Conservation (phyloP, 106 monocot species). For the Dendrobium nobile region DNA sequence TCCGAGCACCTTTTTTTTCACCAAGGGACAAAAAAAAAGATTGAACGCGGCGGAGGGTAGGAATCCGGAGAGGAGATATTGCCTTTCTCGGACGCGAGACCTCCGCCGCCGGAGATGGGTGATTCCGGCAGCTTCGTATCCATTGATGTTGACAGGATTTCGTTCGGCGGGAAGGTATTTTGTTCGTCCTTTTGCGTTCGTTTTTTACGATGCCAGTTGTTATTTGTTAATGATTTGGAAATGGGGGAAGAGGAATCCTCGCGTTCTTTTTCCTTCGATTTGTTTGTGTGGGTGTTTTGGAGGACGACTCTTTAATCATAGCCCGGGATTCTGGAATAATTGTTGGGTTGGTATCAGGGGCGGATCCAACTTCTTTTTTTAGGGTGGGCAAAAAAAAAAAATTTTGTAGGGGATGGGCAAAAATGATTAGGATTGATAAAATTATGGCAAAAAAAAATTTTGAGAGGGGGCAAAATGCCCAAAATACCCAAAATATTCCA, state of each 20-base stretch:
- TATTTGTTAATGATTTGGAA: background rate
- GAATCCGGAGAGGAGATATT: background rate
- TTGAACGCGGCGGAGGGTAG: background rate
- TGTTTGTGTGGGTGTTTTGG: background rate
- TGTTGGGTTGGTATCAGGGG: background rate
- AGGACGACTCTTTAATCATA: background rate
- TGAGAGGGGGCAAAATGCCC: too few species aligned
- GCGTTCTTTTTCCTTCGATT: background rate
- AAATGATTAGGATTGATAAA: too few species aligned
- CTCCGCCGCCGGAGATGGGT: constrained; percentile 24
- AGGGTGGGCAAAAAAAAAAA: too few species aligned
- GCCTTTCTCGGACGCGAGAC: background rate
- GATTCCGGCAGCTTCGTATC: constrained; percentile 63
- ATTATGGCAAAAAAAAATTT: too few species aligned
- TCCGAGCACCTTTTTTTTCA: background rate
- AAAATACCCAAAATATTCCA: too few species aligned
- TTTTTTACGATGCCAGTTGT: too few species aligned
- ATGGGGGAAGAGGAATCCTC: background rate
- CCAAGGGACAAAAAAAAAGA: background rate
- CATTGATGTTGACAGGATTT: constrained; percentile 48
- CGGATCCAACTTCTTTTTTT: too few species aligned
- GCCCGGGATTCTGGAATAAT: background rate
- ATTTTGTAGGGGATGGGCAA: too few species aligned
- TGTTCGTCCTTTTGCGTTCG: background rate
- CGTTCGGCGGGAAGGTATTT: constrained; percentile 55